These are phyloP conservation scores for Isatis lusitanica DNA, from an alignment of 441 rosid species.

Conservation along the genomic window DNA sequence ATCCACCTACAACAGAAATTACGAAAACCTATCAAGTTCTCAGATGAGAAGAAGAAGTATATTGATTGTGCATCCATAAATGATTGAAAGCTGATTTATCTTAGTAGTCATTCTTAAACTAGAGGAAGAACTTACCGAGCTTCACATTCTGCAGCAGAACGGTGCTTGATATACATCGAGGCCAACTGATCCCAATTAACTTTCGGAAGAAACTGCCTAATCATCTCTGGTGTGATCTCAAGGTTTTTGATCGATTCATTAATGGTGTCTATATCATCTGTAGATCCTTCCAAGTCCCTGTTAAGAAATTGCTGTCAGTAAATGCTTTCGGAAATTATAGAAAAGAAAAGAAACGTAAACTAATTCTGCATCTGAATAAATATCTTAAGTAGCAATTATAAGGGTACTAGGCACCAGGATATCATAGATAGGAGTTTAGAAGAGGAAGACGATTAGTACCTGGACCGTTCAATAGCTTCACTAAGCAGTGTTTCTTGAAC, in stretches of 20 bases:
- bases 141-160: conserved; percentile 85
- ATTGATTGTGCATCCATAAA: neutral
- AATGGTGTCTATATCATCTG: conserved; percentile 48
- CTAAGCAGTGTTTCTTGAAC: conserved; percentile 67
- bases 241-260: conserved; percentile 59
- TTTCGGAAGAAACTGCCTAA: conserved; percentile 76
- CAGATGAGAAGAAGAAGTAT: neutral
- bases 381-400: neutral
- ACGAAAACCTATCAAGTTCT: conserved; percentile 9
- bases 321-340: neutral
- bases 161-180: conserved; percentile 53
- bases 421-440: neutral
- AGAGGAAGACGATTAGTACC: conserved; percentile 42
- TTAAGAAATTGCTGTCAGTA: conserved; percentile 27
- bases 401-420: neutral
- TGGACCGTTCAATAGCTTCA: conserved; percentile 52
- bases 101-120: neutral
- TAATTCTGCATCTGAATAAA: neutral
- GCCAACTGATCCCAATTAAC: conserved; percentile 87
- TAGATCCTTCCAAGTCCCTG: conserved; percentile 56
- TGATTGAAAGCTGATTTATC: conserved; percentile 7
- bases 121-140: conserved; percentile 57
- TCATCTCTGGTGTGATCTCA: conserved; percentile 75
- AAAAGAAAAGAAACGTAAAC: neutral
- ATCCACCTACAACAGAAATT: conserved; percentile 68